Conservation (phyloP, 345 rosid species). For the Corchorus capsularis region DNA sequence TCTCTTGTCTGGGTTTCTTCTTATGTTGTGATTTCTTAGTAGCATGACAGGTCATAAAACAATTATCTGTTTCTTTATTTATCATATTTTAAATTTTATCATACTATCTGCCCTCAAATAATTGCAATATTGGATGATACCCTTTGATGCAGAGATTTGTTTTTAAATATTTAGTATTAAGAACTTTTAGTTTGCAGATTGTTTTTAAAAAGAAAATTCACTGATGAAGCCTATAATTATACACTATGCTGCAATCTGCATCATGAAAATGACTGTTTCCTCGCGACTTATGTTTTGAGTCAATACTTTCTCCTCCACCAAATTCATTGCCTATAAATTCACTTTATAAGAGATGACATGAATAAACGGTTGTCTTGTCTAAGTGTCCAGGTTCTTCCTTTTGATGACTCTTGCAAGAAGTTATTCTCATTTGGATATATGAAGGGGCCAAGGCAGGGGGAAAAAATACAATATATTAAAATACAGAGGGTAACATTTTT, state of each 20-base stretch:
- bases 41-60: conserved; percentile 10
- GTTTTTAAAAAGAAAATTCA: neutral
- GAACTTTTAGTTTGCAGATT: neutral
- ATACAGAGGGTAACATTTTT: neutral
- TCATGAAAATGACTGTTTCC: neutral
- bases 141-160: neutral
- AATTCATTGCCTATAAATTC: neutral
- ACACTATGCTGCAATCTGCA: neutral
- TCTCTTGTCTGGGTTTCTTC: conserved; percentile 2
- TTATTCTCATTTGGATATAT: neutral
- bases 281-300: neutral
- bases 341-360: neutral
- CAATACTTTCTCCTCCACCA: neutral
- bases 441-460: neutral
- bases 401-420: neutral
- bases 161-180: neutral
- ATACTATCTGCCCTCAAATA: neutral
- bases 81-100: neutral
- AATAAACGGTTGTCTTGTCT: neutral
- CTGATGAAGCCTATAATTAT: neutral
- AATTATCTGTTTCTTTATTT: conserved; percentile 1
- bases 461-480: neutral
- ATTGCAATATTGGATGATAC: neutral
- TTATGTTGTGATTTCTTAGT: conserved; percentile 7
- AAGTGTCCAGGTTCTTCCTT: neutral